phyloP scores from a whole-genome alignment of 148 eudicot genomes.

The Bassia scoparia region DNA sequence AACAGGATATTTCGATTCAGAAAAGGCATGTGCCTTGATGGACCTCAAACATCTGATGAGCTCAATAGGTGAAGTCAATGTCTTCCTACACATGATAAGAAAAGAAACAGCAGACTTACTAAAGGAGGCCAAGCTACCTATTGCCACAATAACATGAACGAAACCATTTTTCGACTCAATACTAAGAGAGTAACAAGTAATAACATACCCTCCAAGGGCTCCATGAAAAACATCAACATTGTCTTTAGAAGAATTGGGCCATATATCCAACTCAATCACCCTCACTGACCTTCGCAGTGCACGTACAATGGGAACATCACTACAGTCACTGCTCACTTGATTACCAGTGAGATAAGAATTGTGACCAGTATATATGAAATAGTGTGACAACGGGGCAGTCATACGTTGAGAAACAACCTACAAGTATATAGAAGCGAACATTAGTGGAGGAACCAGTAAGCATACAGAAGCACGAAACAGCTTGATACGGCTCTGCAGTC shows the following conservation, averaged over 20 bases:
- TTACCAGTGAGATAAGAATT: constrained; percentile 91
- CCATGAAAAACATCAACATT: constrained; percentile 83
- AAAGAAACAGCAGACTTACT: neutral
- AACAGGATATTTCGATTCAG: constrained; percentile 69
- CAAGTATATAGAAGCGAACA: neutral
- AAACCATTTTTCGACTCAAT: neutral
- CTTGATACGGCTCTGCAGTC: too few relatives aligned
- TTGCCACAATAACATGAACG: too few relatives aligned
- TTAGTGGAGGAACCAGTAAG: neutral
- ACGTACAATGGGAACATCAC: constrained; percentile 71
- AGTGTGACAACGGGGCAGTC: constrained; percentile 78
- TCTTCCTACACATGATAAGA: constrained; percentile 52
- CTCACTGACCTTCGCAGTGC: constrained; percentile 72
- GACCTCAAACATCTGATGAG: constrained; percentile 66
- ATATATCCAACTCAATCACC: constrained; percentile 87
- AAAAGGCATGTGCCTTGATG: constrained; percentile 70
- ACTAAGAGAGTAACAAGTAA: neutral
- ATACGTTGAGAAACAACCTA: constrained; percentile 84
- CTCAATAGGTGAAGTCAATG: constrained; percentile 72
- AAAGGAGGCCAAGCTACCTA: neutral
- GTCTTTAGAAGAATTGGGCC: constrained; percentile 81
- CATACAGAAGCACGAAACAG: too few relatives aligned
- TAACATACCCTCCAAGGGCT: constrained; percentile 71
- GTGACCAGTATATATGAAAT: constrained; percentile 82
- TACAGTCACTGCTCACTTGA: constrained; percentile 82